phyloP scores from a whole-genome alignment of 768 basidiomycete genomes.

The Auricularia sp. region DNA sequence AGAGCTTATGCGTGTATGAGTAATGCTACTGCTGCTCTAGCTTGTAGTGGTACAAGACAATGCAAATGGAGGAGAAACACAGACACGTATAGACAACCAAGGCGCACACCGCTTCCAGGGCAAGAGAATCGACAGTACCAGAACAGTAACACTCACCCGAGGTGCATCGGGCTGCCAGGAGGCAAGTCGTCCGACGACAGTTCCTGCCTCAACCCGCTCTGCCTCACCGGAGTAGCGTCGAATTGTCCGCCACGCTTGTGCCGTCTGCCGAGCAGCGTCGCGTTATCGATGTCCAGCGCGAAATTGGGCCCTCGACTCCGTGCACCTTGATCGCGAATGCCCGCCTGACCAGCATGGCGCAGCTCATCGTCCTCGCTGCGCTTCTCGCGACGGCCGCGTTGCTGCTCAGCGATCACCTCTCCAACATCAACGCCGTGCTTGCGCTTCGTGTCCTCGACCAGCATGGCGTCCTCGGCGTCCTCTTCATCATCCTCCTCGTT shows the following conservation, averaged over 20 bases:
- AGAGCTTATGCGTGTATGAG: too few species aligned
- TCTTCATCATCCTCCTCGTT: slow-evolving; percentile 87
- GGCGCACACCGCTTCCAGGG: background rate
- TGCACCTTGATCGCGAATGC: slow-evolving; percentile 45
- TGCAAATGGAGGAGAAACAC: too few species aligned
- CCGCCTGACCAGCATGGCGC: slow-evolving; percentile 56
- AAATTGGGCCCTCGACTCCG: slow-evolving; percentile 33
- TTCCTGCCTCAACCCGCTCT: slow-evolving; percentile 24
- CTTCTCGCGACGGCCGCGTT: slow-evolving; percentile 14
- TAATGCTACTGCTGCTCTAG: too few species aligned
- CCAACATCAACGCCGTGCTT: slow-evolving; percentile 32
- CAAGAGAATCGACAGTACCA: background rate
- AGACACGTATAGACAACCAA: background rate
- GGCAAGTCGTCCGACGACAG: background rate
- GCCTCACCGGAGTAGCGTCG: slow-evolving; percentile 15
- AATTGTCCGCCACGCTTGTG: slow-evolving; percentile 30
- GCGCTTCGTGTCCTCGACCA: slow-evolving; percentile 38
- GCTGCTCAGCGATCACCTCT: slow-evolving; percentile 28
- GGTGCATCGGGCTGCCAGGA: background rate
- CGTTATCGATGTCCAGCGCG: slow-evolving; percentile 77
- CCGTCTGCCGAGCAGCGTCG: slow-evolving; percentile 75
- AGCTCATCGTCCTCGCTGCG: slow-evolving; percentile 24
- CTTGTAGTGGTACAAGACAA: too few species aligned
- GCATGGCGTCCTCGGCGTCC: slow-evolving; percentile 38
- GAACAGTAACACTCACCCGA: background rate